A percentile compares a stretch with the other conserved stretches of the same genome.
phyloP scores from a whole-genome alignment of 2,329 filamentous ascomycete species.

The Clonostachys rhizophaga region DNA sequence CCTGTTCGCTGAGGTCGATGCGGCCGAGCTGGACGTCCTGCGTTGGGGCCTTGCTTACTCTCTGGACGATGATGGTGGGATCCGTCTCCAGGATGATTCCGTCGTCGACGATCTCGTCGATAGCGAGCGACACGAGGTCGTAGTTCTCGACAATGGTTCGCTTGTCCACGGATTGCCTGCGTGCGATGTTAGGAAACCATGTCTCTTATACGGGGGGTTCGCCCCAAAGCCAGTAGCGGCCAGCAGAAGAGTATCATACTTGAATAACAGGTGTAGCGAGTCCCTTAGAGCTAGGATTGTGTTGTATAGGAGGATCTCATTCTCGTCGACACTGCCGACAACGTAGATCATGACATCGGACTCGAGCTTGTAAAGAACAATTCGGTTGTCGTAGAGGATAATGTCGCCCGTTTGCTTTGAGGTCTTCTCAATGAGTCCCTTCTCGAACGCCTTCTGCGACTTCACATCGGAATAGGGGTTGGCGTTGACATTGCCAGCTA shows the following conservation, averaged over 20 bases:
- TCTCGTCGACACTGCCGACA: conserved; percentile 87
- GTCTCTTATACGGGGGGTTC: background rate
- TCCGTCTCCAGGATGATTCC: conserved; percentile 97
- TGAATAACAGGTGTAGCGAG: conserved; percentile 84
- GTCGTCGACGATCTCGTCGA: conserved; percentile 94
- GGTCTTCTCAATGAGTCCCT: conserved; percentile 92
- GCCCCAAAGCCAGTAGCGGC: background rate
- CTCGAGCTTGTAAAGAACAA: conserved; percentile 97
- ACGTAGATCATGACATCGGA: conserved; percentile 96
- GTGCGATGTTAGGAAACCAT: conserved; percentile 2
- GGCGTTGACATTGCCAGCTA: conserved; percentile 42
- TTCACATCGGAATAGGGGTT: conserved; percentile 86
- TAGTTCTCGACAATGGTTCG: conserved; percentile 98
- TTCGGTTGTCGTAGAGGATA: conserved; percentile 93
- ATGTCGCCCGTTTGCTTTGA: conserved; percentile 94
- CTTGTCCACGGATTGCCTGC: conserved; percentile 92
- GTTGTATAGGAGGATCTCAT: conserved; percentile 94
- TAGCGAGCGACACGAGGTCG: conserved; percentile 86
- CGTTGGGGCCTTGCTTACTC: conserved; percentile 86
- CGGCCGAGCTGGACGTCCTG: conserved; percentile 90
- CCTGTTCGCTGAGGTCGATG: conserved; percentile 94
- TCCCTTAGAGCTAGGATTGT: conserved; percentile 89
- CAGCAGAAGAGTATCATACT: conserved; percentile 45
- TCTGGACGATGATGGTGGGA: conserved; percentile 85
- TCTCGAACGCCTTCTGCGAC: conserved; percentile 94